phyloP scores from a whole-genome alignment of 1,284 basidiomycete genomes.

The Cutaneotrichosporon cyanovorans region DNA sequence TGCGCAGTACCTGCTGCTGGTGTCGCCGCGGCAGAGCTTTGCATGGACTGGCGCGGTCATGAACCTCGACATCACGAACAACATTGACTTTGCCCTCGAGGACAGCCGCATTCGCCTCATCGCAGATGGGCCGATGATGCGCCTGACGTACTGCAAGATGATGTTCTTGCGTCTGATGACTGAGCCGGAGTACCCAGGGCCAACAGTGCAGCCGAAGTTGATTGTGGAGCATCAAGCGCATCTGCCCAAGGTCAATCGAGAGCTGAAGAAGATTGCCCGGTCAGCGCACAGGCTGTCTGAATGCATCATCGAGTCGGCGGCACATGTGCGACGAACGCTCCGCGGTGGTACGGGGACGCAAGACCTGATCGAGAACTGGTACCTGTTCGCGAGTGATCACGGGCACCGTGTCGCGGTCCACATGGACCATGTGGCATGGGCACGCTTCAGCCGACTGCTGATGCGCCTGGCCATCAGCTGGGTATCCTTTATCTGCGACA shows the following conservation, averaged over 20 bases:
- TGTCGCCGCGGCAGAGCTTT: slow-evolving; percentile 81
- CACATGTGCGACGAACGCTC: slow-evolving; percentile 67
- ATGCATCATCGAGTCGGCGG: slow-evolving; percentile 83
- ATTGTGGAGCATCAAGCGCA: slow-evolving; percentile 85
- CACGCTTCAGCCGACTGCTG: slow-evolving; percentile 71
- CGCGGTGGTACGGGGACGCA: slow-evolving; percentile 59
- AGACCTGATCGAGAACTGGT: slow-evolving; percentile 93
- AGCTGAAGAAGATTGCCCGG: slow-evolving; percentile 81
- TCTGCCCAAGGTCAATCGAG: slow-evolving; percentile 77
- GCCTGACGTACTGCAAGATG: slow-evolving; percentile 70
- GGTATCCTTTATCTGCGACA: slow-evolving; percentile 97
- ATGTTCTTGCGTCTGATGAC: slow-evolving; percentile 54
- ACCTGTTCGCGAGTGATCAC: slow-evolving; percentile 84
- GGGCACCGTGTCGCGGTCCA: slow-evolving; percentile 79
- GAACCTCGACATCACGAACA: slow-evolving; percentile 52
- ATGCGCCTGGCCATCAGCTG: slow-evolving; percentile 88
- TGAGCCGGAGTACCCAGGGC: background rate
- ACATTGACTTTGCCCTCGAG: slow-evolving; percentile 67
- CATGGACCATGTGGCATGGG: slow-evolving; percentile 66
- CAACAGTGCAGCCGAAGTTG: slow-evolving; percentile 44
- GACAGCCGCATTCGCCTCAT: slow-evolving; percentile 77
- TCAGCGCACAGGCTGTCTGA: slow-evolving; percentile 86
- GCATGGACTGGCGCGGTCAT: slow-evolving; percentile 87
- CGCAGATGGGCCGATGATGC: slow-evolving; percentile 74
- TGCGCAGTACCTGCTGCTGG: slow-evolving; percentile 67